Conservation (phyloP, 805 yeast genomes). For the Candida hungchunana region DNA sequence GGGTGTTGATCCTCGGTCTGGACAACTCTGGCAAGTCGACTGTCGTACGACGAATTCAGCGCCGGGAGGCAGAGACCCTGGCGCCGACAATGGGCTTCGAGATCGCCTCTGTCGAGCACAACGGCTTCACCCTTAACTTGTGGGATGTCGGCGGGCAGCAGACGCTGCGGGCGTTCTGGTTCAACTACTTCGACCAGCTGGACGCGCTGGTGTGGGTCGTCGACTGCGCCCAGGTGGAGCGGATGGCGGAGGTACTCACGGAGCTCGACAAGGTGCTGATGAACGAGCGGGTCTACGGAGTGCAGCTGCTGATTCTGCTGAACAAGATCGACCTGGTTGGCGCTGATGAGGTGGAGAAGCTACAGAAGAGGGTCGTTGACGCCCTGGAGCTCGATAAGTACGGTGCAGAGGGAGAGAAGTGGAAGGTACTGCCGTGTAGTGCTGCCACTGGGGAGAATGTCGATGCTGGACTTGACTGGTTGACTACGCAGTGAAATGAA, state of each 20-base stretch:
- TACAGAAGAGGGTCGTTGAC: conserved; percentile 6
- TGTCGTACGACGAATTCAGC: conserved; percentile 55
- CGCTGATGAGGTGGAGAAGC: conserved; percentile 22
- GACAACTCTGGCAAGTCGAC: conserved; percentile 94
- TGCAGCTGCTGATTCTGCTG: conserved; percentile 60
- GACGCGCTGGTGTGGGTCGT: conserved; percentile 85
- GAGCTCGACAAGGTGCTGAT: conserved; percentile 61
- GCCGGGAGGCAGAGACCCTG: conserved; percentile 47
- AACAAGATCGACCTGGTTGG: conserved; percentile 68
- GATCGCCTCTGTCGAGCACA: conserved; percentile 52
- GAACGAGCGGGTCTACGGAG: conserved; percentile 60
- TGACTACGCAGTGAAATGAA: too few species aligned
- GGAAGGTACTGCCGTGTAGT: conserved; percentile 13
- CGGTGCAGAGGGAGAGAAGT: conserved; percentile 14
- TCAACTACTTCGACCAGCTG: conserved; percentile 70
- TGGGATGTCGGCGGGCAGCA: conserved; percentile 96
- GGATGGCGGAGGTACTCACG: conserved; percentile 58
- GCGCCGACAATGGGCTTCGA: conserved; percentile 91
- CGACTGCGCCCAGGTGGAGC: conserved; percentile 55
- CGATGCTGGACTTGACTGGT: conserved; percentile 9
- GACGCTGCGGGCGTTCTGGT: conserved; percentile 84
- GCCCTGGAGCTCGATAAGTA: conserved; percentile 12
- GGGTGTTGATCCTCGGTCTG: conserved; percentile 76
- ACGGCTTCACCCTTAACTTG: conserved; percentile 41
- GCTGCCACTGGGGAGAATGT: conserved; percentile 13